Conservation (phyloP, 129 eudicot species). For the Flaveria sonorensis region DNA sequence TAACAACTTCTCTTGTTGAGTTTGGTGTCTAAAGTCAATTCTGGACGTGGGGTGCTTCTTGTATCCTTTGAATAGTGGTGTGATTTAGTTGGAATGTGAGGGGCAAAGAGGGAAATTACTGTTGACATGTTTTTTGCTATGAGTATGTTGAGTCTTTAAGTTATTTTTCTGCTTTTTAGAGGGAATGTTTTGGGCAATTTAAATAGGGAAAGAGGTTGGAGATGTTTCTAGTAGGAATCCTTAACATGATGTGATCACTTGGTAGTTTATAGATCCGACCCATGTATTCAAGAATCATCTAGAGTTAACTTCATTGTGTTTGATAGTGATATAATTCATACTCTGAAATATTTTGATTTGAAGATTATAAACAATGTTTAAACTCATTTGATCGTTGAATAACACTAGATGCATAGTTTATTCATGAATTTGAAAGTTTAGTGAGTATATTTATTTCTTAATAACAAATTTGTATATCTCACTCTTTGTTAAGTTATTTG, state of each 20-base stretch:
- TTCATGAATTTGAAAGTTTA: not conserved
- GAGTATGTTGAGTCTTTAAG: not conserved
- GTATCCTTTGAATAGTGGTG: constrained; percentile 38
- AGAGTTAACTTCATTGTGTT: constrained; percentile 30
- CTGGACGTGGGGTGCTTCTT: constrained; percentile 34
- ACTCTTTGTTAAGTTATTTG: not conserved
- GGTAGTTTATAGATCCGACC: constrained; percentile 14
- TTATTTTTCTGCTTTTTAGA: constrained; percentile 24
- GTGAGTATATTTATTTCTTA: not conserved
- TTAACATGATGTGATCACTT: constrained; percentile 6
- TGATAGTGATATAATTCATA: constrained; percentile 20
- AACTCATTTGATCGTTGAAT: not conserved
- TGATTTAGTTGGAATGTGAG: constrained; percentile 46
- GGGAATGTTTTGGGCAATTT: constrained; percentile 36
- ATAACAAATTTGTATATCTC: not conserved
- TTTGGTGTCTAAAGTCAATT: constrained; percentile 38
- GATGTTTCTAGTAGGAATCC: constrained; percentile 50
- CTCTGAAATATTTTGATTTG: not conserved
- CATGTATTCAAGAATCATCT: constrained; percentile 56
- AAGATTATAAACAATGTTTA: not conserved
- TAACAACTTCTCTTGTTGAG: constrained; percentile 46
- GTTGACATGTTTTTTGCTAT: constrained; percentile 47
- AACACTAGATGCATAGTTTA: not conserved
- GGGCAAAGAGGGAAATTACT: constrained; percentile 46
- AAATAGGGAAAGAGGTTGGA: constrained; percentile 36